phyloP scores from a whole-genome alignment of 106 monocot species.

The Vanilla planifolia region DNA sequence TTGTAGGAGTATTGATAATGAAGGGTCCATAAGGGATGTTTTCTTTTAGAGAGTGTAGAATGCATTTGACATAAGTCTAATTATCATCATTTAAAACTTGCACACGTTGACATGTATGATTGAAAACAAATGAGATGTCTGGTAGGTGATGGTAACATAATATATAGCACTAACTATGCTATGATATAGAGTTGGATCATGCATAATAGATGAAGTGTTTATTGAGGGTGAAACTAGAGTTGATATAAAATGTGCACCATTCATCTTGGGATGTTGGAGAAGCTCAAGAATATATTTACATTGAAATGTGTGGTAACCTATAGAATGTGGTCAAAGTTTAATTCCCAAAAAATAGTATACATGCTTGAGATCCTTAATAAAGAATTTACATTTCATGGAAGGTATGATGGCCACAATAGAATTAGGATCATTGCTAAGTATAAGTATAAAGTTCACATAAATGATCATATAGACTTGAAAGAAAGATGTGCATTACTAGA shows the following conservation, averaged over 20 bases:
- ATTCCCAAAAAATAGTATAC: too few relatives aligned
- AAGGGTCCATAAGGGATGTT: background rate
- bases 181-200: background rate
- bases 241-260: background rate
- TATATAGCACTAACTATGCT: background rate
- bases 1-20: too few relatives aligned
- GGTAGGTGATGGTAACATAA: background rate
- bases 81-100: too few relatives aligned
- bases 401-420: too few relatives aligned
- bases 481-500: too few relatives aligned
- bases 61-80: background rate
- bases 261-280: background rate
- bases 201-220: too few relatives aligned
- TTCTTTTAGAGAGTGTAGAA: background rate
- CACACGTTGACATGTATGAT: background rate
- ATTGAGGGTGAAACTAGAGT: background rate
- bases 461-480: too few relatives aligned
- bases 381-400: background rate
- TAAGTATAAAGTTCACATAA: too few relatives aligned
- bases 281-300: too few relatives aligned
- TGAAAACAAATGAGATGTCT: background rate
- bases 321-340: background rate
- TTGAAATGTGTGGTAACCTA: background rate
- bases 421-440: too few relatives aligned
- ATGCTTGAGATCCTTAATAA: too few relatives aligned